A percentile compares a stretch with the other conserved stretches of the same genome.
phyloP scores from a whole-genome alignment of 768 basidiomycete species.

The Solioccasus polychromus region DNA sequence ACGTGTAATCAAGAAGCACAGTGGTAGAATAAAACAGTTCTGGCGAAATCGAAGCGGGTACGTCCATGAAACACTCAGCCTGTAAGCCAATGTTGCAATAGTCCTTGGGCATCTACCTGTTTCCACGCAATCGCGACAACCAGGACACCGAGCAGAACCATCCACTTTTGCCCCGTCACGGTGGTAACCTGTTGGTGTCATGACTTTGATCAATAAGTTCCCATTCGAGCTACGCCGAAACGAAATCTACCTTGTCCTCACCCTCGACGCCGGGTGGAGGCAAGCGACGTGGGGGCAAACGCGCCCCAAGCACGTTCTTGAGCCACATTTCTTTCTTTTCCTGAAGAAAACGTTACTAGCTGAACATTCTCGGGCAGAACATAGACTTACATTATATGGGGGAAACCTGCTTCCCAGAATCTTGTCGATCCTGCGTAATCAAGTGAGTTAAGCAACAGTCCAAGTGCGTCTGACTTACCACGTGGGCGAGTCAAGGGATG shows the following conservation, averaged over 20 bases:
- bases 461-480: constrained; percentile 21
- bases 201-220: constrained; percentile 16
- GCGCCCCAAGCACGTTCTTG: constrained; percentile 7
- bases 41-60: no score
- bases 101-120: not conserved
- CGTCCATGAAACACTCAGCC: no score
- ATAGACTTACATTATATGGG: constrained; percentile 24
- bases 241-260: constrained; percentile 9
- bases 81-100: not conserved
- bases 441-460: not conserved
- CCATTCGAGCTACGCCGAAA: not conserved
- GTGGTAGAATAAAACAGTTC: no score
- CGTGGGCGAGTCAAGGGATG: constrained; percentile 45
- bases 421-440: constrained; percentile 20
- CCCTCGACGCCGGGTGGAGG: constrained; percentile 9
- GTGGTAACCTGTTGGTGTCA: not conserved
- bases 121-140: constrained; percentile 5
- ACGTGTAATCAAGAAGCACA: no score
- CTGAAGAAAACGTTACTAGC: constrained; percentile 4
- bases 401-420: constrained; percentile 29
- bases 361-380: not conserved
- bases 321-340: constrained; percentile 26
- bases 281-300: constrained; percentile 22
- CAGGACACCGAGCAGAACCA: constrained; percentile 5
- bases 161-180: constrained; percentile 1